phyloP scores from a whole-genome alignment of 108 stramenopile genomes.

The Nannochloropsis oceanica region DNA sequence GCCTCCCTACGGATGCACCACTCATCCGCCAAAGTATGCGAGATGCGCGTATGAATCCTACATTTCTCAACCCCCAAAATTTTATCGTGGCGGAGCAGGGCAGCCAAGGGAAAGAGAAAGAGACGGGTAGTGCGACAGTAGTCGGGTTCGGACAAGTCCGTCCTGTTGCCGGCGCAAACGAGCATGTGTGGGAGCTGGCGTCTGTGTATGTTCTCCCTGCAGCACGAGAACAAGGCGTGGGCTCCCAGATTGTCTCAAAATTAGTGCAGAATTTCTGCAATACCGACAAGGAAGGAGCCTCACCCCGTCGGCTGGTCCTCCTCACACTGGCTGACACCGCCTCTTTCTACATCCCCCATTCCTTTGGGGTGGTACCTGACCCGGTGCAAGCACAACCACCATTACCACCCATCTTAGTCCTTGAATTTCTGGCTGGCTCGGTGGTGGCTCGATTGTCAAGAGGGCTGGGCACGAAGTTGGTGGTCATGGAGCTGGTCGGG shows the following conservation, averaged over 20 bases:
- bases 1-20: not conserved
- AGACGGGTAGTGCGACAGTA: not conserved
- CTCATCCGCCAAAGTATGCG: not conserved
- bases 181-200: not conserved
- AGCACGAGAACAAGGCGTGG: not conserved
- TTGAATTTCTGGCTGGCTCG: not conserved
- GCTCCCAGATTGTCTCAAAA: not conserved
- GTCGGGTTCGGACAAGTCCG: not conserved
- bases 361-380: not conserved
- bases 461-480: not conserved
- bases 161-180: not conserved
- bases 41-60: not conserved
- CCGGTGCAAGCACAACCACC: not conserved
- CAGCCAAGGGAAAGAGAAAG: not conserved
- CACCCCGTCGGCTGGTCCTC: not conserved
- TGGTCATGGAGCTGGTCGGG: not conserved
- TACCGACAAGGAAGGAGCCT: not conserved
- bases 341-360: not conserved
- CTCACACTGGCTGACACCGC: not conserved
- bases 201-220: not conserved
- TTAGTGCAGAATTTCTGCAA: not conserved
- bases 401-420: not conserved
- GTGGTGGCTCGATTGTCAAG: not conserved
- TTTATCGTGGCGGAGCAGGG: not conserved
- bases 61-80: not conserved